Evolutionary conservation across 306 rosid species (phyloP).

Genomic region (Crotalaria pallida): DNA sequence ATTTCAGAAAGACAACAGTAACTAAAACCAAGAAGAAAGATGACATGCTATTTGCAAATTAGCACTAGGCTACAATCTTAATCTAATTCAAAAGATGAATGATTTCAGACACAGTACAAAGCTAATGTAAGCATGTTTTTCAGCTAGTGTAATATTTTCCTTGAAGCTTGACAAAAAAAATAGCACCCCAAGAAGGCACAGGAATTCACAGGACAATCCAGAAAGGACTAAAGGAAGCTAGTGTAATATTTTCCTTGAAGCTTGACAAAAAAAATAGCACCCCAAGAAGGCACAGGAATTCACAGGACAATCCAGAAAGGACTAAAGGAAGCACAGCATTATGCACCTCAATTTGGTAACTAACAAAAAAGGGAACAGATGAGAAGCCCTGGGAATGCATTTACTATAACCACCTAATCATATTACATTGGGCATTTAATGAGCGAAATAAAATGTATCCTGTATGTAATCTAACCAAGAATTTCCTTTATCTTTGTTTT

Average conservation of each 20-base stretch:
- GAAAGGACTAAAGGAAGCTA: constrained; percentile 9
- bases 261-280: constrained; percentile 11
- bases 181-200: constrained; percentile 15
- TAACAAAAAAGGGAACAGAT: constrained; percentile 22
- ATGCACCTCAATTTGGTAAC: constrained; percentile 22
- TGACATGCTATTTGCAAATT: neutral
- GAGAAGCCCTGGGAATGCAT: constrained; percentile 11
- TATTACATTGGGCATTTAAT: constrained; percentile 15
- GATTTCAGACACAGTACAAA: neutral
- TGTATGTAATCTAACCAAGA: constrained; percentile 56
- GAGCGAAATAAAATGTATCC: constrained; percentile 10
- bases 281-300: constrained; percentile 10
- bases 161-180: neutral
- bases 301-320: neutral
- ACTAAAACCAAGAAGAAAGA: neutral
- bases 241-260: too few species aligned
- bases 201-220: neutral
- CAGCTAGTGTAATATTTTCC: constrained; percentile 9
- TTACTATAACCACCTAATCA: constrained; percentile 25
- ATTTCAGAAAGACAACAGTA: neutral
- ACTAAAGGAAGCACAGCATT: constrained; percentile 10
- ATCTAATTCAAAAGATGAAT: neutral
- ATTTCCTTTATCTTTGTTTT: constrained; percentile 60
- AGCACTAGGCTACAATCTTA: neutral
- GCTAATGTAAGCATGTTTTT: neutral